A percentile compares a stretch with the other conserved stretches of the same genome.
phyloP scores from a whole-genome alignment of 83 land plant genomes.

The Thuja plicata region DNA sequence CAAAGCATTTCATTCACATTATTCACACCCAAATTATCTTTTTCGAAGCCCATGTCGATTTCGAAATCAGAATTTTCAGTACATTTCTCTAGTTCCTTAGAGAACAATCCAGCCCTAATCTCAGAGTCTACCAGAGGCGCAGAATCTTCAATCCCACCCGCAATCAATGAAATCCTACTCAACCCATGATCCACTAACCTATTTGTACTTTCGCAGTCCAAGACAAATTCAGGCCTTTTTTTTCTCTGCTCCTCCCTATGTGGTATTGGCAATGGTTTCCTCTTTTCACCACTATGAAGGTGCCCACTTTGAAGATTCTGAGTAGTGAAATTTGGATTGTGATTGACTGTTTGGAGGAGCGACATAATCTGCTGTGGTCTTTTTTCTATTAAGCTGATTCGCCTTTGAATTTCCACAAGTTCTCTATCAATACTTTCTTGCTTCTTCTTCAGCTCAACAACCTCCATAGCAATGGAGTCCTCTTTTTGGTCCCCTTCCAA shows the following conservation, averaged over 20 bases:
- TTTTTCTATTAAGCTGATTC: slow-evolving; percentile 46
- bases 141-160: not conserved
- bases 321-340: slow-evolving; percentile 9
- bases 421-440: slow-evolving; percentile 41
- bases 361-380: slow-evolving; percentile 62
- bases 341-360: slow-evolving; percentile 29
- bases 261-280: not conserved
- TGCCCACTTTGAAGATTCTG: too few species aligned
- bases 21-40: not conserved
- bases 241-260: not conserved
- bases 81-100: not conserved
- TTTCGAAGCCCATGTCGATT: too few species aligned
- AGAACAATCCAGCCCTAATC: not conserved
- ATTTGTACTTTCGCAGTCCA: not conserved
- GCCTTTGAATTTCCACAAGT: slow-evolving; percentile 25
- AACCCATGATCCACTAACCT: not conserved
- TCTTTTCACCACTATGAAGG: too few species aligned
- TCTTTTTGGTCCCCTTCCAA: slow-evolving; percentile 25
- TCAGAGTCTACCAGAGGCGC: not conserved
- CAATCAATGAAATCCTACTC: not conserved
- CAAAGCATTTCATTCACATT: too few species aligned
- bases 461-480: slow-evolving; percentile 29
- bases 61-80: not conserved
- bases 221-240: not conserved
- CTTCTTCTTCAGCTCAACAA: slow-evolving; percentile 31